Evolutionary conservation across 495 filamentous ascomycete genomes (phyloP).

Genomic region (Lineolata rhizophorae): DNA sequence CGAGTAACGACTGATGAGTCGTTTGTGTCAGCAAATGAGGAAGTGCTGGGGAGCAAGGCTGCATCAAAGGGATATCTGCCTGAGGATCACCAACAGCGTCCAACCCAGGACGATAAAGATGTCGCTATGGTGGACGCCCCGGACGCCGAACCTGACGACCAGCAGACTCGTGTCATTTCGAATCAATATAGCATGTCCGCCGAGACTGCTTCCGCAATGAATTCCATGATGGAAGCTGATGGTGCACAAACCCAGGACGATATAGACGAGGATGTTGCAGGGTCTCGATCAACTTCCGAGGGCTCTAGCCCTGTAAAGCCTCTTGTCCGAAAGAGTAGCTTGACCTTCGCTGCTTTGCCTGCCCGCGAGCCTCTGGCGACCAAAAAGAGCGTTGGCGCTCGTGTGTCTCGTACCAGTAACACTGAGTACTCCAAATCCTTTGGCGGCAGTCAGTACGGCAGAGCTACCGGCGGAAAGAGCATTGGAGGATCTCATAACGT

Average conservation of each 20-base stretch:
- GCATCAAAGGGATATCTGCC: slow-evolving; percentile 10
- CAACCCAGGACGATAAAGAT: too few relatives aligned
- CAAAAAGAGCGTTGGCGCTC: slow-evolving; percentile 56
- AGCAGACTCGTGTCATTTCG: background rate
- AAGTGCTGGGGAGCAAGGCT: slow-evolving; percentile 25
- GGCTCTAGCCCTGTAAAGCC: slow-evolving; percentile 36
- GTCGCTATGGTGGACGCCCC: background rate
- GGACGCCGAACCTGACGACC: background rate
- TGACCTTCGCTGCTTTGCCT: slow-evolving; percentile 80
- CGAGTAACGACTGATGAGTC: slow-evolving; percentile 33
- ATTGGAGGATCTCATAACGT: slow-evolving; percentile 22
- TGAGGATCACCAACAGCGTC: too few relatives aligned
- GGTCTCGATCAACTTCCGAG: slow-evolving; percentile 35
- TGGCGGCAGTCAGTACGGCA: slow-evolving; percentile 35
- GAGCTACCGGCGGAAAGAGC: slow-evolving; percentile 37
- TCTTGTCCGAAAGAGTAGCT: slow-evolving; percentile 72
- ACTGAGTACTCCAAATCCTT: slow-evolving; percentile 38
- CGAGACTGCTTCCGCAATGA: too few relatives aligned
- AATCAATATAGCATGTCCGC: too few relatives aligned
- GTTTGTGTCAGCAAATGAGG: slow-evolving; percentile 48
- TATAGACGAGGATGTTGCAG: slow-evolving; percentile 25
- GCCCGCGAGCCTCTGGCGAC: slow-evolving; percentile 66
- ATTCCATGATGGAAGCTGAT: too few relatives aligned
- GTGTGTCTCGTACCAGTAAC: slow-evolving; percentile 58
- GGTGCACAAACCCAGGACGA: slow-evolving; percentile 21